These are phyloP conservation scores for Coccinonectria pachysandricola DNA, from an alignment of 2,329 filamentous ascomycete genomes.

Conservation along the genomic window DNA sequence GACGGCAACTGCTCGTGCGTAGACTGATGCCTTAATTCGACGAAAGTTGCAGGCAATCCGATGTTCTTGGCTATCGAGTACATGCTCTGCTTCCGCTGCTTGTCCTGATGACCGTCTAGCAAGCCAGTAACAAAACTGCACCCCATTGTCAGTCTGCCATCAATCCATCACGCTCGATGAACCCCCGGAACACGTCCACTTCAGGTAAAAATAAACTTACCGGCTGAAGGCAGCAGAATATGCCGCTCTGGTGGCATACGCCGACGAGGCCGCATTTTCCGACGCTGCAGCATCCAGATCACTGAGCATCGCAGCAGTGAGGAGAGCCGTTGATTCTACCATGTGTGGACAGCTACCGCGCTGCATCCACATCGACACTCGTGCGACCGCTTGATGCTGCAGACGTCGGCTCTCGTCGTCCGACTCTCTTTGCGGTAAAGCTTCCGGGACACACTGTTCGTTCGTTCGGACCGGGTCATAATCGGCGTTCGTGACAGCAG, in stretches of 20 bases:
- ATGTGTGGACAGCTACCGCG: conserved; percentile 67
- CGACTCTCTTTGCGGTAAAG: no score
- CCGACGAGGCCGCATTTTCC: conserved; percentile 29
- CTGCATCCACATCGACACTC: conserved; percentile 59
- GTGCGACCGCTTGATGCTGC: conserved; percentile 41
- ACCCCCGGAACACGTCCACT: background rate
- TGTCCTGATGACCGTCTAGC: conserved; percentile 62
- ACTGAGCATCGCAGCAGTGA: conserved; percentile 58
- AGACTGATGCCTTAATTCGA: conserved; percentile 80
- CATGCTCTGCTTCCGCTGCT: conserved; percentile 60
- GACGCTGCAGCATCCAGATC: conserved; percentile 36
- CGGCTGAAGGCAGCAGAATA: conserved; percentile 68
- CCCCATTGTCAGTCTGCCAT: background rate
- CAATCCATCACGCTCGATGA: no score
- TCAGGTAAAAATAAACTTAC: conserved; percentile 32
- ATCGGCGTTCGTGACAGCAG: no score
- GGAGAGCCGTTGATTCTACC: conserved; percentile 66
- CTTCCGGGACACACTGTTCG: no score
- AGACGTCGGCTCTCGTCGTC: conserved; percentile 14
- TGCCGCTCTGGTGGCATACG: conserved; percentile 54
- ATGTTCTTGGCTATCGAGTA: conserved; percentile 59
- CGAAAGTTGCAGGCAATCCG: conserved; percentile 65
- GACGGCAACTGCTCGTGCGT: conserved; percentile 82
- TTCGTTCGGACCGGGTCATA: no score
- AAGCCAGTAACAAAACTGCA: conserved; percentile 69